phyloP scores from a whole-genome alignment of 2,329 filamentous ascomycete species.

The Xylogone sp. region DNA sequence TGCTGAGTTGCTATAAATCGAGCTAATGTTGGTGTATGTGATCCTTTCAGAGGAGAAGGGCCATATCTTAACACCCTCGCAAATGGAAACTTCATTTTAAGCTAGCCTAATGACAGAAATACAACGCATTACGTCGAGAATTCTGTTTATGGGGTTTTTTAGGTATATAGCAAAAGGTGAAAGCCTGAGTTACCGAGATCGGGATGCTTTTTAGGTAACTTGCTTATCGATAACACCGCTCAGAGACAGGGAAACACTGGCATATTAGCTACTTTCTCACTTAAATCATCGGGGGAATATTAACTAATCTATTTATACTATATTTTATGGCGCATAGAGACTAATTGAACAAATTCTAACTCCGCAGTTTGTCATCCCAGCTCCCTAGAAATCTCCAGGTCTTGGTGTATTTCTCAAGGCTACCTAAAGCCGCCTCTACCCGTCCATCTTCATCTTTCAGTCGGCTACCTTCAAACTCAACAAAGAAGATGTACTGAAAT shows the following conservation, averaged over 20 bases:
- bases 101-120: not conserved
- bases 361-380: slow-evolving; percentile 43
- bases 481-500: slow-evolving; percentile 94
- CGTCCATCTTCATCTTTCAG: slow-evolving; percentile 48
- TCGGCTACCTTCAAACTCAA: slow-evolving; percentile 74
- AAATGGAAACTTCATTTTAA: not conserved
- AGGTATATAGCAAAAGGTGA: too few species aligned
- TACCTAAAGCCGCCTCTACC: slow-evolving; percentile 57
- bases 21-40: slow-evolving; percentile 1
- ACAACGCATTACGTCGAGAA: not conserved
- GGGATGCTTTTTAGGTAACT: too few species aligned
- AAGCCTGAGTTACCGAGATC: too few species aligned
- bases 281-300: too few species aligned
- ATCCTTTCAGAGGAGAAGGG: not conserved
- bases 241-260: too few species aligned
- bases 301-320: too few species aligned
- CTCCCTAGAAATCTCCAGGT: slow-evolving; percentile 67
- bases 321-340: too few species aligned
- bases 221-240: slow-evolving; percentile 6
- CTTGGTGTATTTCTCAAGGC: slow-evolving; percentile 54
- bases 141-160: not conserved
- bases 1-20: slow-evolving; percentile 7
- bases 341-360: too few species aligned
- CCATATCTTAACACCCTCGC: not conserved
- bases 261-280: too few species aligned